phyloP scores from a whole-genome alignment of 2,329 filamentous ascomycete species.

The Claviceps fusiformis region DNA sequence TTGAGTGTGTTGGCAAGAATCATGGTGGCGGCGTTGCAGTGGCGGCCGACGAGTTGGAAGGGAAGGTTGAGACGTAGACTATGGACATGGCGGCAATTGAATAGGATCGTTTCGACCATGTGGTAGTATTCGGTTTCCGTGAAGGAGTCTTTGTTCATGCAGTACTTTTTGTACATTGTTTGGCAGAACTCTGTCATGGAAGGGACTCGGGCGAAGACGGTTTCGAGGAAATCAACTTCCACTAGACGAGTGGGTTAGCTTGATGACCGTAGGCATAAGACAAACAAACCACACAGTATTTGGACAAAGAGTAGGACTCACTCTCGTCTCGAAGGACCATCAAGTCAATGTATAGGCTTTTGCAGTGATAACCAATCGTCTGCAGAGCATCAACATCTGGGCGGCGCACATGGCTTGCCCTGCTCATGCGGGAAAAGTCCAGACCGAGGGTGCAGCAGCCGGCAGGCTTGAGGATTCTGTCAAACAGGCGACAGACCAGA shows the following conservation, averaged over 20 bases:
- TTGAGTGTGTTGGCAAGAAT: conserved; percentile 39
- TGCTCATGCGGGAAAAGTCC: conserved; percentile 35
- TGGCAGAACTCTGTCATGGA: conserved; percentile 31
- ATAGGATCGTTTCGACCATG: conserved; percentile 28
- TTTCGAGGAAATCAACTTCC: conserved; percentile 33
- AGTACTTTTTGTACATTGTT: conserved; percentile 30
- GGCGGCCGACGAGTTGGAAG: conserved; percentile 33
- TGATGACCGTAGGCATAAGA: background rate
- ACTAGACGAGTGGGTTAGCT: conserved; percentile 19
- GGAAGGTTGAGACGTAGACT: conserved; percentile 37
- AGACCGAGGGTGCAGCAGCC: conserved; percentile 34
- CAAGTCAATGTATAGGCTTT: conserved; percentile 36
- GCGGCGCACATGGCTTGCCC: conserved; percentile 17
- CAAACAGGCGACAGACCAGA: conserved; percentile 35
- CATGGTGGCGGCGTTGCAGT: conserved; percentile 33
- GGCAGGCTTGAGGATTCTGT: conserved; percentile 30
- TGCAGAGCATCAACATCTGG: conserved; percentile 28
- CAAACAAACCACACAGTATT: no score
- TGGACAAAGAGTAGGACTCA: conserved; percentile 14
- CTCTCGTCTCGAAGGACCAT: conserved; percentile 39
- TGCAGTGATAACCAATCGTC: conserved; percentile 32
- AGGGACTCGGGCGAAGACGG: conserved; percentile 31
- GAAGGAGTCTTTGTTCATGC: conserved; percentile 34
- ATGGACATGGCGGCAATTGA: conserved; percentile 29
- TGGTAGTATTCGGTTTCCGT: conserved; percentile 33